phyloP scores from a whole-genome alignment of 495 filamentous ascomycete genomes.

The Neurospora terricola region DNA sequence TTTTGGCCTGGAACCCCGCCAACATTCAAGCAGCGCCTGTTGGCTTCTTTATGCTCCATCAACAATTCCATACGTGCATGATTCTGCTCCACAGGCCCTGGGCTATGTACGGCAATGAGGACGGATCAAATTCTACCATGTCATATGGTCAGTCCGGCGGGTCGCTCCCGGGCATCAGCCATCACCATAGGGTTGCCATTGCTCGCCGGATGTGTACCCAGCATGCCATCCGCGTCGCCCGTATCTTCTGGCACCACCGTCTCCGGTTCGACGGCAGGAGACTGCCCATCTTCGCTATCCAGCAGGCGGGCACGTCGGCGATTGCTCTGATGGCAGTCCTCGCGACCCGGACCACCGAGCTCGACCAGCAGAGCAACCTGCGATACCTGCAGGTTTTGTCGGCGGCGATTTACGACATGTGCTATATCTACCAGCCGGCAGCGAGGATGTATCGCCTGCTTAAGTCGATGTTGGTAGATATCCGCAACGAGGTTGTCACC shows the following conservation, averaged over 20 bases:
- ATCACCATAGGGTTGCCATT: conserved; percentile 33
- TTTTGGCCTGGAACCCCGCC: conserved; percentile 35
- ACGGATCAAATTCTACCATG: conserved; percentile 9
- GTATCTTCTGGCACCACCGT: conserved; percentile 43
- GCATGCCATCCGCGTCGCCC: conserved; percentile 38
- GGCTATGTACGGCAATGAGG: conserved; percentile 28
- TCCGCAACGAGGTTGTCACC: conserved; percentile 19
- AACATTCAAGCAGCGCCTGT: conserved; percentile 40
- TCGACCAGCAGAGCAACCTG: conserved; percentile 24
- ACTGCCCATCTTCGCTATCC: conserved; percentile 34
- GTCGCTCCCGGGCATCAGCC: conserved; percentile 2
- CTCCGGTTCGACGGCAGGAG: conserved; percentile 38
- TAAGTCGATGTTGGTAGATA: conserved; percentile 25
- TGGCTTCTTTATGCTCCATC: conserved; percentile 43
- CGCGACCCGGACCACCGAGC: conserved; percentile 24
- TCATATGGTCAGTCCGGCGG: not conserved
- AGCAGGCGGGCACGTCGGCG: conserved; percentile 43
- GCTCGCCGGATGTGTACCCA: conserved; percentile 41
- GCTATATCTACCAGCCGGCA: conserved; percentile 29
- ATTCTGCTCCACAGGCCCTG: conserved; percentile 42
- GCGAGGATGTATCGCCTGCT: conserved; percentile 25
- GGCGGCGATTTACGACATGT: conserved; percentile 35
- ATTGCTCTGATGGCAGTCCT: conserved; percentile 42
- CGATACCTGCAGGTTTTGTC: conserved; percentile 27
- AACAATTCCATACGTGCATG: conserved; percentile 41